phyloP scores from a whole-genome alignment of 2,329 filamentous ascomycete species.

The Apiospora hydei region DNA sequence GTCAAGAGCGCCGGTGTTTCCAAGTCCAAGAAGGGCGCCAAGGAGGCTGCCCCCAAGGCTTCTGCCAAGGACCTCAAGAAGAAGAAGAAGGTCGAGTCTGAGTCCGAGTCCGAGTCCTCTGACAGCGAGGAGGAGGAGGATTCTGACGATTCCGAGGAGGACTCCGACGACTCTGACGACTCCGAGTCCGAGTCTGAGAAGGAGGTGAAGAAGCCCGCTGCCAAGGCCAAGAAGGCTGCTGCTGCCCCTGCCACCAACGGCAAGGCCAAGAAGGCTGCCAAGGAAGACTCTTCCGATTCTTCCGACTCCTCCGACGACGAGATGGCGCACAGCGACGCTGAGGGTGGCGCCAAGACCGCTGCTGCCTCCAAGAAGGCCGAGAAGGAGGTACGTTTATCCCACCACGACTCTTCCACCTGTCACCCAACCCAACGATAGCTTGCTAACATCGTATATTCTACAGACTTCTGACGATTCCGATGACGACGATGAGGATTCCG shows the following conservation, averaged over 20 bases:
- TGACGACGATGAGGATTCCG: constrained; percentile 35
- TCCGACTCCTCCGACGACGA: constrained; percentile 45
- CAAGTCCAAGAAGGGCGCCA: constrained; percentile 74
- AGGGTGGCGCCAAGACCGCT: constrained; percentile 38
- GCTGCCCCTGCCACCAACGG: constrained; percentile 40
- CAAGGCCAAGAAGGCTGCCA: constrained; percentile 41
- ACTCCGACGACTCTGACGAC: constrained; percentile 43
- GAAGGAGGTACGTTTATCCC: constrained; percentile 30
- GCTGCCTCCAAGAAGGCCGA: constrained; percentile 36
- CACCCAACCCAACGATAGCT: not conserved
- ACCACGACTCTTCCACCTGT: not conserved
- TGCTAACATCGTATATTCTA: constrained; percentile 30
- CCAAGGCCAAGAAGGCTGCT: constrained; percentile 41
- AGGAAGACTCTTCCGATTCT: constrained; percentile 45
- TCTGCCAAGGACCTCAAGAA: constrained; percentile 47
- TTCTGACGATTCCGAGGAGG: constrained; percentile 40
- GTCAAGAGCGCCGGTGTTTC: constrained; percentile 73
- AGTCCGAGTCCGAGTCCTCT: constrained; percentile 47
- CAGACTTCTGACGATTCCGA: constrained; percentile 37
- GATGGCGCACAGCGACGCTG: constrained; percentile 30
- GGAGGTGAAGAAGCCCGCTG: constrained; percentile 42
- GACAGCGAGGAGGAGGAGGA: constrained; percentile 36
- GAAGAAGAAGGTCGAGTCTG: constrained; percentile 47
- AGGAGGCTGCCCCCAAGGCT: constrained; percentile 62
- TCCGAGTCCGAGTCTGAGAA: constrained; percentile 40